Base-by-base conservation (phyloP, 2,329 filamentous ascomycete species). In the Cytospora paraplurivora region DNA sequence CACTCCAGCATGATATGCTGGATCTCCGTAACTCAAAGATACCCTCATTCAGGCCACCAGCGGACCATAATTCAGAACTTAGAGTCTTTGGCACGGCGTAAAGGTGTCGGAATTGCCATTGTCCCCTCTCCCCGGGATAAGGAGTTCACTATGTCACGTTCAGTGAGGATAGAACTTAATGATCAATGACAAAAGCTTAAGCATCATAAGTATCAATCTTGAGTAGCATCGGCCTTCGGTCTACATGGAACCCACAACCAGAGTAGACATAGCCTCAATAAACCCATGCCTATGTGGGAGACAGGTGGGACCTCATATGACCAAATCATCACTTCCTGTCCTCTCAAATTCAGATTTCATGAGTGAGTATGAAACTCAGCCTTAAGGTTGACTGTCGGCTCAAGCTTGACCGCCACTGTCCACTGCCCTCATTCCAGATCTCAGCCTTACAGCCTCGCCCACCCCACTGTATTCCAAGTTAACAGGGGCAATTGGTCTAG, bases 401-500 rank as follows among this genome's bases (percentile, higher is more conserved):
- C 27, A 27, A 27, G 27, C 27, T 27, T 27, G 3, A 47, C 5
- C 8, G 21, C 35, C 35, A 37, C 35, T 6, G 35, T 13, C n/a
- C 44, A 47, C 44, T 10, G 44, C 10, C n/a, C n/a, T 12, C n/a
- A n/a, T 19, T 21, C n/a, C 44, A 47, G n/a, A 19, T 10, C 17
- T n/a, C 44, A 47, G 44, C 44, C 44, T 47, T 47, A 47, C 44
- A 47, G 44, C 44, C n/a, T 47, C n/a, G n/a, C 8, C n/a, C n/a
- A 44, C 7, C 8, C 5, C 5, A 13, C 27, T 52, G 21, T 13
- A 34, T 3, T 15, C 5, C 7, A 53, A 35, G 33, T 11, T 7
- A 53, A n/a, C 50, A 35, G 7, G 51, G 51, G 51, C 51, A 53
- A 53, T 53, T 59, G 57, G 57, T 59, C 47, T 53, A 59, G 57